Conservation (phyloP, 768 basidiomycete genomes). For the Mycena indigotica region DNA sequence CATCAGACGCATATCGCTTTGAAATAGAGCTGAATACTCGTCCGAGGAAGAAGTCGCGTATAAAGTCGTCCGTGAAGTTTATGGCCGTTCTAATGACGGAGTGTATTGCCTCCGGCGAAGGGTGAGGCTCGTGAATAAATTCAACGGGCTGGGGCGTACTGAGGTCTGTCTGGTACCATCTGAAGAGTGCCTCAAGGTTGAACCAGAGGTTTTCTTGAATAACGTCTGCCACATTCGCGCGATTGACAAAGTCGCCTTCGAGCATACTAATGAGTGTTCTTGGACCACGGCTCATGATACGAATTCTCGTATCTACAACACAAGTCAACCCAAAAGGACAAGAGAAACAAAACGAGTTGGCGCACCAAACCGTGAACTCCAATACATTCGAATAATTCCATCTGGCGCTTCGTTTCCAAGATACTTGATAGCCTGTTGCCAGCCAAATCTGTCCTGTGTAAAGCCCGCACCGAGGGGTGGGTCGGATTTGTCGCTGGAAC, state of each 20-base stretch:
- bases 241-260: conserved; percentile 15
- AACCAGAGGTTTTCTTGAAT: conserved; percentile 13
- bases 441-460: neutral
- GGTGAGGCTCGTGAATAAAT: conserved; percentile 11
- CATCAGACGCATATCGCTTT: conserved; percentile 8
- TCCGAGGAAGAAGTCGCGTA: conserved; percentile 6
- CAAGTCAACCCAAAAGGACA: neutral
- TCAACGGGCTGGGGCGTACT: conserved; percentile 19
- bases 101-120: conserved; percentile 9
- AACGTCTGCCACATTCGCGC: conserved; percentile 3
- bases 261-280: conserved; percentile 8
- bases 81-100: conserved; percentile 7
- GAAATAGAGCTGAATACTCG: conserved; percentile 11
- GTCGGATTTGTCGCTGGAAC: neutral
- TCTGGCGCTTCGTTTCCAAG: neutral
- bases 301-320: conserved; percentile 8
- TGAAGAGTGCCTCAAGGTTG: conserved; percentile 12
- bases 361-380: conserved; percentile 6
- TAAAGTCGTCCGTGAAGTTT: conserved; percentile 6
- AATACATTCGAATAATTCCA: conserved; percentile 10
- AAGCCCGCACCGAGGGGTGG: conserved; percentile 2
- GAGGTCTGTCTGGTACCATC: conserved; percentile 16
- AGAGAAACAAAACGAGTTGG: neutral
- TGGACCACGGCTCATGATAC: conserved; percentile 2
- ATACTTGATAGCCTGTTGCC: neutral